Evolutionary conservation across 345 rosid species (phyloP).

Genomic region (Crucihimalaya himalaica): DNA sequence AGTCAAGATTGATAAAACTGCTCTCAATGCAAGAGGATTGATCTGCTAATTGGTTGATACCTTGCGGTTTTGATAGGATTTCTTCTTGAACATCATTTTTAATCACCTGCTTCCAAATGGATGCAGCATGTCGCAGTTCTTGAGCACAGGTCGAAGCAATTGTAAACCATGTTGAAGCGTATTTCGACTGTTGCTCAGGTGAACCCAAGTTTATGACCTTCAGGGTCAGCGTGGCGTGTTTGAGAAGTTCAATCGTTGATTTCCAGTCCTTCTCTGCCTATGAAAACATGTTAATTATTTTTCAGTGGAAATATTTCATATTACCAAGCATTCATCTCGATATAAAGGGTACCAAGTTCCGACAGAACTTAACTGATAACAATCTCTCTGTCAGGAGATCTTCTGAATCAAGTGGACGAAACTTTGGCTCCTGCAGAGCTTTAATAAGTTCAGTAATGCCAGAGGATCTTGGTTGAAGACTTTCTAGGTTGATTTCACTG

Average conservation of each 20-base stretch:
- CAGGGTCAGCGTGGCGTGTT: slow-evolving; percentile 47
- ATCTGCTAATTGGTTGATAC: slow-evolving; percentile 39
- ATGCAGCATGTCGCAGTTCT: slow-evolving; percentile 79
- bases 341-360: slow-evolving; percentile 1
- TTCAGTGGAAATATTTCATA: slow-evolving; percentile 1
- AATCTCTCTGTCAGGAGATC: slow-evolving; percentile 60
- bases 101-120: slow-evolving; percentile 67
- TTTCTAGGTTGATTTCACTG: slow-evolving; percentile 40
- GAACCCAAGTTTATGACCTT: slow-evolving; percentile 65
- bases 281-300: slow-evolving; percentile 30
- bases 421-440: slow-evolving; percentile 56
- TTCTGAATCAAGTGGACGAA: slow-evolving; percentile 64
- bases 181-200: slow-evolving; percentile 52
- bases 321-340: neutral
- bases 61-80: slow-evolving; percentile 57
- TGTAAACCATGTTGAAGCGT: slow-evolving; percentile 63
- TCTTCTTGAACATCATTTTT: slow-evolving; percentile 50
- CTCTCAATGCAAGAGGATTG: neutral
- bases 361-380: slow-evolving; percentile 48
- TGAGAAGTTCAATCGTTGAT: slow-evolving; percentile 60
- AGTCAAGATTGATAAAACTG: neutral
- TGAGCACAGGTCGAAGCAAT: slow-evolving; percentile 62
- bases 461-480: slow-evolving; percentile 39
- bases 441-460: slow-evolving; percentile 44
- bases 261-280: slow-evolving; percentile 69